Percentiles rank a stretch among this genome's conserved stretches.
phyloP scores from a whole-genome alignment of 345 rosid genomes.

The Citrus inodora region DNA sequence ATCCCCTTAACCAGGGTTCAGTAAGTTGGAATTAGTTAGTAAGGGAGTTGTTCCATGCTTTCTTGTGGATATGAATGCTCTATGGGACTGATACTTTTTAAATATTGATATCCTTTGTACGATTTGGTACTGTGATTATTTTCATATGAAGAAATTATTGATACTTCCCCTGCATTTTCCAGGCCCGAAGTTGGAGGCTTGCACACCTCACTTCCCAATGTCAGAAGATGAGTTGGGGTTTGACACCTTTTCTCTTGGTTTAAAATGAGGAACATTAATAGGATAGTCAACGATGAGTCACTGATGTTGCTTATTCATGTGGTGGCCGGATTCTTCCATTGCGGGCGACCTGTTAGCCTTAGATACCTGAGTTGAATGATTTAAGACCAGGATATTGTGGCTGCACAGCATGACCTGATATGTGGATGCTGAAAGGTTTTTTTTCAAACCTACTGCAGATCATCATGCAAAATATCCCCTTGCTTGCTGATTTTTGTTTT shows the following conservation, averaged over 20 bases:
- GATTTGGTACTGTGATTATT: constrained; percentile 14
- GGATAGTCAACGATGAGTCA: constrained; percentile 8
- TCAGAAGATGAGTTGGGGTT: constrained; percentile 28
- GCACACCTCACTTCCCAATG: constrained; percentile 28
- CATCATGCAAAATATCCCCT: constrained; percentile 7
- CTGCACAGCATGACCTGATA: constrained; percentile 23
- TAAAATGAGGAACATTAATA: constrained; percentile 15
- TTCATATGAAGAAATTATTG: constrained; percentile 30
- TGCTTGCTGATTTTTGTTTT: neutral
- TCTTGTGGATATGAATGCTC: constrained; percentile 6
- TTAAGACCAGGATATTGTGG: constrained; percentile 25
- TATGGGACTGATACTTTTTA: constrained; percentile 7
- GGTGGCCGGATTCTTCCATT: constrained; percentile 19
- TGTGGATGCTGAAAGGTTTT: constrained; percentile 24
- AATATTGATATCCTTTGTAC: constrained; percentile 11
- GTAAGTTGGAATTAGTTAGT: neutral
- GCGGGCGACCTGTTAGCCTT: constrained; percentile 25
- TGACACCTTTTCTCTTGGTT: constrained; percentile 29
- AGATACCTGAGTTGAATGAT: constrained; percentile 22
- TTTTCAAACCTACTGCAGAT: constrained; percentile 17
- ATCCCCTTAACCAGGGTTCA: neutral
- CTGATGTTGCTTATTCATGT: constrained; percentile 15
- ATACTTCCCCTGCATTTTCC: constrained; percentile 44
- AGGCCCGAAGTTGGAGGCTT: constrained; percentile 38
- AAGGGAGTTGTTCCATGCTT: constrained; percentile 6